Conservation (phyloP, 2,329 filamentous ascomycete species). For the Trichoderma hamatum region DNA sequence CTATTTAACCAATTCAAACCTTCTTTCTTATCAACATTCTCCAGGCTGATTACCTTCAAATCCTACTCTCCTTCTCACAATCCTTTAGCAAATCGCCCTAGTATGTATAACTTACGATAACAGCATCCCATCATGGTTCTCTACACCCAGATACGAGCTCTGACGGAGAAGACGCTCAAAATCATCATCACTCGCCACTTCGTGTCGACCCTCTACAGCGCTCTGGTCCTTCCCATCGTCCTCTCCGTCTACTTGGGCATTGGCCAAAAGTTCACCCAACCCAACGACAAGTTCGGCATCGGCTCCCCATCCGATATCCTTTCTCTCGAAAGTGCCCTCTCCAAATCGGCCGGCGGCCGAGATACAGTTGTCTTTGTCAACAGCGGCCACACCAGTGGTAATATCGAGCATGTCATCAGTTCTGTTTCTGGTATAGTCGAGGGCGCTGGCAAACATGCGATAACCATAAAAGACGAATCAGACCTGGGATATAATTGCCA, state of each 20-base stretch:
- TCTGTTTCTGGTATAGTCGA: slow-evolving; percentile 35
- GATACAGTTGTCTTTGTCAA: slow-evolving; percentile 75
- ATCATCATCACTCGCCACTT: slow-evolving; percentile 58
- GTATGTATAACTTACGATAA: not conserved
- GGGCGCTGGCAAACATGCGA: slow-evolving; percentile 35
- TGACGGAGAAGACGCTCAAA: slow-evolving; percentile 61
- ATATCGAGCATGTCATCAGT: slow-evolving; percentile 70
- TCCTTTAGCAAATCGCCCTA: not conserved
- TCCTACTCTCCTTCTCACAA: not conserved
- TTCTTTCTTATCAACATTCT: not conserved
- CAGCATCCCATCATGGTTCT: slow-evolving; percentile 46
- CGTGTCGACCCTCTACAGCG: slow-evolving; percentile 55
- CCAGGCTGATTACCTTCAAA: not conserved
- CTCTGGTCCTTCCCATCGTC: slow-evolving; percentile 59
- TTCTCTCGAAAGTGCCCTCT: slow-evolving; percentile 65
- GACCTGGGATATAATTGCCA: slow-evolving; percentile 54
- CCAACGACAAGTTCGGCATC: slow-evolving; percentile 73
- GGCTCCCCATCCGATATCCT: slow-evolving; percentile 62
- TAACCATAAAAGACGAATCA: slow-evolving; percentile 31
- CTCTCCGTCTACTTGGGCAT: slow-evolving; percentile 63
- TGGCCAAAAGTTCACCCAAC: slow-evolving; percentile 76
- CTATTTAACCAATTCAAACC: not conserved
- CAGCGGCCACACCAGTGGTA: slow-evolving; percentile 67
- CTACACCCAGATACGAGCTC: slow-evolving; percentile 56
- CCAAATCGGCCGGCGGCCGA: slow-evolving; percentile 55